A percentile compares a stretch with the other conserved stretches of the same genome.
phyloP scores from a whole-genome alignment of 75 land plant species.

The Pinus tabuliformis region DNA sequence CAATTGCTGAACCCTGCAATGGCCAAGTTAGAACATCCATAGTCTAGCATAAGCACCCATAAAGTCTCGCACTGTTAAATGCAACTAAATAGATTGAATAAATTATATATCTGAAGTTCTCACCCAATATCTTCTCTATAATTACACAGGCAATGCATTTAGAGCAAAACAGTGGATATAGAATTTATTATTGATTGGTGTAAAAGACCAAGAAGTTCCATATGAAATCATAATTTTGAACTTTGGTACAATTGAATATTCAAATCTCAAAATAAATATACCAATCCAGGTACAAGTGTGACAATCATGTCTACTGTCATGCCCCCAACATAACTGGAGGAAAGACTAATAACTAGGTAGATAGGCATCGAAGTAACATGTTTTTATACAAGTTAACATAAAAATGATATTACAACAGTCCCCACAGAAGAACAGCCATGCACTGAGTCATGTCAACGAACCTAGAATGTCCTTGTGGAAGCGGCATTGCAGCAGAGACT shows the following conservation, averaged over 20 bases:
- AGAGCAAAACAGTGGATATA: background rate
- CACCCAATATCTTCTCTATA: background rate
- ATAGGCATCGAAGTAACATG: background rate
- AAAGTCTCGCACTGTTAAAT: background rate
- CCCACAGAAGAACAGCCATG: constrained; percentile 9
- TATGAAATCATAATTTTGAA: background rate
- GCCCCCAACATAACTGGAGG: constrained; percentile 6
- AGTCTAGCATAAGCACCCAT: background rate
- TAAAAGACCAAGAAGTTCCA: background rate
- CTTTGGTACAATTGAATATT: background rate
- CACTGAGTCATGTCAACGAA: constrained; percentile 35
- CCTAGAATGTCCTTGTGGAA: constrained; percentile 95
- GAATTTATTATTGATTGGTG: background rate
- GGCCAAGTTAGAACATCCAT: background rate
- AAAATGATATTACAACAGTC: constrained; percentile 3
- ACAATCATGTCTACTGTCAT: background rate
- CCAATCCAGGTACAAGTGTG: background rate
- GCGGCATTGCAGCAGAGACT: constrained; percentile 47
- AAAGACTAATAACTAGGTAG: background rate
- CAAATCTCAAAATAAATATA: background rate
- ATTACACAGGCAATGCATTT: background rate
- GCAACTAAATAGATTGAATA: background rate
- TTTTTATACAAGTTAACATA: background rate
- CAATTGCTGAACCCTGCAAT: background rate
- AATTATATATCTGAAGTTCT: background rate